These are phyloP conservation scores for Leptodermis oblonga DNA, from an alignment of 257 asterid genomes.

Conservation along the genomic window DNA sequence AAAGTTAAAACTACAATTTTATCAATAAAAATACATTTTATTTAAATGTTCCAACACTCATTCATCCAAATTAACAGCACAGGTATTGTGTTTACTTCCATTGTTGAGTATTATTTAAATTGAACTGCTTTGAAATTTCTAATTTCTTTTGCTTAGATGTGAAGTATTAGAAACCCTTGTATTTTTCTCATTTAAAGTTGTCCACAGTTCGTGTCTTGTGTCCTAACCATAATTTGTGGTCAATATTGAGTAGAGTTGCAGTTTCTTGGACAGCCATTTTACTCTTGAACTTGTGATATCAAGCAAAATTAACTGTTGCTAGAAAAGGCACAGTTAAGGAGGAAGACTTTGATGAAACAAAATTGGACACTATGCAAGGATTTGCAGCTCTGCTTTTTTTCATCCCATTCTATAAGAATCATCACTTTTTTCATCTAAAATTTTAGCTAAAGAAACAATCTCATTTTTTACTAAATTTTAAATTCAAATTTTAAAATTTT, in stretches of 20 bases:
- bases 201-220: not conserved
- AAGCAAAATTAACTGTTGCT: conserved; percentile 85
- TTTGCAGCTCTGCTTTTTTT: no score
- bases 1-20: no score
- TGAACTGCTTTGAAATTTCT: no score
- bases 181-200: not conserved
- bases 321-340: conserved; percentile 70
- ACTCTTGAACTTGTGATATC: conserved; percentile 25
- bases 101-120: not conserved
- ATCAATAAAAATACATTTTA: no score
- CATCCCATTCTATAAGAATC: no score
- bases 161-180: not conserved
- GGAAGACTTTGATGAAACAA: conserved; percentile 77
- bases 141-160: not conserved
- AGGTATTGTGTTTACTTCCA: not conserved
- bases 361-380: conserved; percentile 65
- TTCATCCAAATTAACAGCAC: no score
- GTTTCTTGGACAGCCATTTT: not conserved
- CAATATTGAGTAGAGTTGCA: not conserved
- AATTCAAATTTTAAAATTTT: no score
- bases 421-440: no score
- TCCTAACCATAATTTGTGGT: not conserved
- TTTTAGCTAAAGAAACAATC: no score
- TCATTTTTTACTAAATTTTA: no score
- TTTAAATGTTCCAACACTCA: no score